Evolutionary conservation across 2,329 filamentous ascomycete genomes (phyloP).

Genomic region (Thielaviopsis musarum): DNA sequence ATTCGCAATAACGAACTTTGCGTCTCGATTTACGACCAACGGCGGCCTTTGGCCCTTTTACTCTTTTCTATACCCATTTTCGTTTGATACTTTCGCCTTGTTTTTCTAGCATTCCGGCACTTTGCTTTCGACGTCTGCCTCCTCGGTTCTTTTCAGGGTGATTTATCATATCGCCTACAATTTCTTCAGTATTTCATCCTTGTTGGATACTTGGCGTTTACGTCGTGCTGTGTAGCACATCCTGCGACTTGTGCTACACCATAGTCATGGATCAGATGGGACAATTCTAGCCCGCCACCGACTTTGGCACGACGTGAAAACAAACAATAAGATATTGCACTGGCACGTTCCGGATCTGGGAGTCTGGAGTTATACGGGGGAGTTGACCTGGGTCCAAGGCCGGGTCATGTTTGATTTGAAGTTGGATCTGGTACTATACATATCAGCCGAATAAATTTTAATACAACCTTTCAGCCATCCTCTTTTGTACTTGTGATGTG

Average conservation of each 20-base stretch:
- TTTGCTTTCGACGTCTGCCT: not conserved
- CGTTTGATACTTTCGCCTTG: not conserved
- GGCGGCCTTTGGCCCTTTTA: not conserved
- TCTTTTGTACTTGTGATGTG: no score
- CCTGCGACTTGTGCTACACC: not conserved
- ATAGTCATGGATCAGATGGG: not conserved
- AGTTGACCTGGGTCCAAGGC: not conserved
- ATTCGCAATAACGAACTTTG: not conserved
- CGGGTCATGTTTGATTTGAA: not conserved
- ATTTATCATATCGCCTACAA: not conserved
- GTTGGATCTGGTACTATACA: not conserved
- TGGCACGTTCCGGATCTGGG: not conserved
- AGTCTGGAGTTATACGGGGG: not conserved
- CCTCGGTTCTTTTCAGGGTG: not conserved
- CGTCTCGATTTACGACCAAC: not conserved
- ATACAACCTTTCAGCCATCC: no score
- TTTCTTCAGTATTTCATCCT: not conserved
- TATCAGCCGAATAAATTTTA: not conserved
- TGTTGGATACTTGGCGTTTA: not conserved
- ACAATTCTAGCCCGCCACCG: not conserved
- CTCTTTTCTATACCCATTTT: not conserved
- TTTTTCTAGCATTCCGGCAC: not conserved
- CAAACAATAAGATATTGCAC: not conserved
- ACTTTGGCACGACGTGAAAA: not conserved
- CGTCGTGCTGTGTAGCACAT: not conserved